A percentile compares a stretch with the other conserved stretches of the same genome.
phyloP scores from a whole-genome alignment of 2,329 filamentous ascomycete species.

The Stemphylium vesicarium region DNA sequence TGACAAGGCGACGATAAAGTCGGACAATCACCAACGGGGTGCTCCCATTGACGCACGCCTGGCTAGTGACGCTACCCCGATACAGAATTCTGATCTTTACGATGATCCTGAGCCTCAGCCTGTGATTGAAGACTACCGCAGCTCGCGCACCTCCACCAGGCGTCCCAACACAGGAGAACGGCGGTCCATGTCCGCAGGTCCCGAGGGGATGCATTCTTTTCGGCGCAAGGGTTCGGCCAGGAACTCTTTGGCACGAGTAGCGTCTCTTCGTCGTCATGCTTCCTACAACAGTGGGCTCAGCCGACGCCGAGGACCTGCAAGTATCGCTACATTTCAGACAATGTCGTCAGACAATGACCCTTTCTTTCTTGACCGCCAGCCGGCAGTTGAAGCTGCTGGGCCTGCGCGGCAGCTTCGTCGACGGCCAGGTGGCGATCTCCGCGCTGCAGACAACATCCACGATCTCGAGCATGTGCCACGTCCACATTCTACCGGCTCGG shows the following conservation, averaged over 20 bases:
- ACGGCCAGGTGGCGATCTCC: slow-evolving; percentile 57
- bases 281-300: slow-evolving; percentile 66
- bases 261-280: slow-evolving; percentile 61
- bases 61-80: slow-evolving; percentile 17
- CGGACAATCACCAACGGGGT: slow-evolving; percentile 12
- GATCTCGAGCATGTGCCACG: slow-evolving; percentile 52
- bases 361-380: slow-evolving; percentile 46
- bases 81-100: slow-evolving; percentile 29
- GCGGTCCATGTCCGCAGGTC: slow-evolving; percentile 41
- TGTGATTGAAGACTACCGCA: slow-evolving; percentile 22
- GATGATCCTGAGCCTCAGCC: slow-evolving; percentile 18
- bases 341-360: slow-evolving; percentile 53
- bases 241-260: slow-evolving; percentile 34
- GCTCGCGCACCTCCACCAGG: slow-evolving; percentile 27
- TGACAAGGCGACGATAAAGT: slow-evolving; percentile 10
- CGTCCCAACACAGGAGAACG: slow-evolving; percentile 28
- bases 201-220: slow-evolving; percentile 44
- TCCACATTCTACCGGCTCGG: slow-evolving; percentile 56
- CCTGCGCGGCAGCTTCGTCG: slow-evolving; percentile 52
- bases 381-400: slow-evolving; percentile 23
- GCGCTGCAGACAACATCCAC: slow-evolving; percentile 54
- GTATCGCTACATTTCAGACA: slow-evolving; percentile 62
- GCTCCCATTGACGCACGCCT: slow-evolving; percentile 28
- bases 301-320: slow-evolving; percentile 60
- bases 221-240: slow-evolving; percentile 41